Conservation (phyloP, 2,329 filamentous ascomycete genomes). For the Ambrosiella xylebori region DNA sequence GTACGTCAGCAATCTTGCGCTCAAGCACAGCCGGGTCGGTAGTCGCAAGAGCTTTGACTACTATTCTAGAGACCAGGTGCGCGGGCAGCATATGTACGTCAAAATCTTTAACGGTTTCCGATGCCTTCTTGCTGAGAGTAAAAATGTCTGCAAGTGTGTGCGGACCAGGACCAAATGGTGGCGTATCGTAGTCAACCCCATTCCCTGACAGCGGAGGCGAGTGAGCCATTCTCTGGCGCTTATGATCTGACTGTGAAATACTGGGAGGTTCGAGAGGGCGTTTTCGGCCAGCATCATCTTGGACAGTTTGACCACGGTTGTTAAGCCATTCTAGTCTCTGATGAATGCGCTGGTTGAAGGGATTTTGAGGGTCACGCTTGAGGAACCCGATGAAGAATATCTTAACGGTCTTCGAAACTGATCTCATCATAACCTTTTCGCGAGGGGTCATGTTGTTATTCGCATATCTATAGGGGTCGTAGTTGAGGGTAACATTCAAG, state of each 20-base stretch:
- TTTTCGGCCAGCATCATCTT: conserved; percentile 67
- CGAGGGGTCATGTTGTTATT: conserved; percentile 61
- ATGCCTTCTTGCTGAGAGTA: conserved; percentile 51
- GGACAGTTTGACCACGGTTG: conserved; percentile 58
- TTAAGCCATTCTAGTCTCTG: conserved; percentile 72
- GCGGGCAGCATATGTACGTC: conserved; percentile 66
- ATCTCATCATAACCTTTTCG: conserved; percentile 67
- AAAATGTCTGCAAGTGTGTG: conserved; percentile 72
- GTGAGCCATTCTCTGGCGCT: conserved; percentile 53
- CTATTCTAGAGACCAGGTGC: conserved; percentile 61
- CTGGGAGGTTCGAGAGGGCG: conserved; percentile 54
- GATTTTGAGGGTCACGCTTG: conserved; percentile 69
- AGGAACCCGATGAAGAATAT: conserved; percentile 68
- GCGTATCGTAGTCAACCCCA: conserved; percentile 31
- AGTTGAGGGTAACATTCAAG: conserved; percentile 67
- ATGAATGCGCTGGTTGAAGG: conserved; percentile 61
- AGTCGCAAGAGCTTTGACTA: conserved; percentile 50
- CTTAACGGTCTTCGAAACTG: conserved; percentile 85
- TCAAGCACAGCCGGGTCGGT: conserved; percentile 12
- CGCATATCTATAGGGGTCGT: conserved; percentile 69
- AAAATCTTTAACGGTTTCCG: conserved; percentile 57
- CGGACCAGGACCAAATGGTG: conserved; percentile 56
- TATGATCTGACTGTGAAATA: conserved; percentile 59
- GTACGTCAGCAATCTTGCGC: conserved; percentile 13
- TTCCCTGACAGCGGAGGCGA: conserved; percentile 21